These are phyloP conservation scores for Coniochaeta sp. DNA, from an alignment of 2,329 filamentous ascomycete genomes.

Conservation along the genomic window DNA sequence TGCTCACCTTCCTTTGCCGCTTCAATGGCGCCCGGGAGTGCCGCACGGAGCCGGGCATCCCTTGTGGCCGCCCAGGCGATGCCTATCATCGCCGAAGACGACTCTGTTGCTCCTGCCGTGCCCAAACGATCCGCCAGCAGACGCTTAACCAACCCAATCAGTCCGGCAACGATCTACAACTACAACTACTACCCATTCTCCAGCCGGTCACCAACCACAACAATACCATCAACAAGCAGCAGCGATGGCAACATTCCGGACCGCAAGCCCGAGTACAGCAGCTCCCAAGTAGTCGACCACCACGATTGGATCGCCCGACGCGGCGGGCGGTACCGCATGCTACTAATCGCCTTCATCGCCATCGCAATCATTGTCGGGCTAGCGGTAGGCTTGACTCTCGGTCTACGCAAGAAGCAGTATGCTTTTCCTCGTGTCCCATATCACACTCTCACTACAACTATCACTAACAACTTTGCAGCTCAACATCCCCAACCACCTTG, in stretches of 20 bases:
- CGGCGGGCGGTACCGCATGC: slow-evolving; percentile 26
- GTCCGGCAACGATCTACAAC: neutral
- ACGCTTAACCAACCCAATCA: neutral
- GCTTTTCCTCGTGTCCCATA: slow-evolving; percentile 37
- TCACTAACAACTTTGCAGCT: neutral
- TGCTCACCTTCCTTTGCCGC: neutral
- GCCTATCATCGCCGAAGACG: slow-evolving; percentile 6
- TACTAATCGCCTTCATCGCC: slow-evolving; percentile 19
- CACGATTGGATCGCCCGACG: slow-evolving; percentile 12
- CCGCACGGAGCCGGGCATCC: neutral
- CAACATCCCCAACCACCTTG: neutral
- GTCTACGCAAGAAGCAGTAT: slow-evolving; percentile 27
- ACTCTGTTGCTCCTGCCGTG: neutral
- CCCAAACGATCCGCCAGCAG: neutral
- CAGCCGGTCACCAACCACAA: neutral
- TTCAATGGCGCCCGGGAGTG: neutral
- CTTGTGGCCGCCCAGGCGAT: slow-evolving; percentile 2
- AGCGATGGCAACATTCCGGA: neutral
- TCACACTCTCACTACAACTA: neutral
- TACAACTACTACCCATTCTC: neutral
- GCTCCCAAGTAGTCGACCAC: neutral
- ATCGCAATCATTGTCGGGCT: slow-evolving; percentile 26
- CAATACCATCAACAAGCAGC: neutral
- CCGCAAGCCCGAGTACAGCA: neutral
- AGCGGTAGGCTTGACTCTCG: slow-evolving; percentile 30